A percentile compares a stretch with the other conserved stretches of the same genome.
Conservation (phyloP, 1,284 basidiomycete species). For the Ganoderma boninense region DNA sequence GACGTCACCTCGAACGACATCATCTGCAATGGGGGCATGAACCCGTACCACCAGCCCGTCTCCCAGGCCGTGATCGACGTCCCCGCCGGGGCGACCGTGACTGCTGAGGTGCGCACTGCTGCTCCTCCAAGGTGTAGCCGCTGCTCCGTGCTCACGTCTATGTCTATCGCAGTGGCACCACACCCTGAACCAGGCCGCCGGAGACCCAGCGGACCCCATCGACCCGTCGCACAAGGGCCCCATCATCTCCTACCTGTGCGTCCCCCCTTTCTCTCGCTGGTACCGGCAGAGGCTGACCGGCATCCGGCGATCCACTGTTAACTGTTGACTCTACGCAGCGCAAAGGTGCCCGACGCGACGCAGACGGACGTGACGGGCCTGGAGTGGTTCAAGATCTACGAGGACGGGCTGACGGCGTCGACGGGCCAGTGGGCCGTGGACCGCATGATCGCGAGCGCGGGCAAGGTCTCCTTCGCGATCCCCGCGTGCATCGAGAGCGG, state of each 20-base stretch:
- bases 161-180: constrained; percentile 25
- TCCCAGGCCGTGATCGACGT: constrained; percentile 59
- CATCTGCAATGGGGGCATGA: constrained; percentile 69
- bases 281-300: no score
- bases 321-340: constrained; percentile 39
- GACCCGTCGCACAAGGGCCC: constrained; percentile 63
- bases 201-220: constrained; percentile 58
- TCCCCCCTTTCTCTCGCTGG: neutral
- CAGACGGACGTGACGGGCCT: constrained; percentile 58
- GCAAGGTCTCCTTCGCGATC: constrained; percentile 60
- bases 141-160: neutral
- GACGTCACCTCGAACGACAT: constrained; percentile 63
- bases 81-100: constrained; percentile 58
- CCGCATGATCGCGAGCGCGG: constrained; percentile 57
- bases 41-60: constrained; percentile 63
- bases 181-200: constrained; percentile 34
- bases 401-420: constrained; percentile 50
- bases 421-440: constrained; percentile 56
- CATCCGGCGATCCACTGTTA: neutral
- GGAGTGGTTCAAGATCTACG: constrained; percentile 58
- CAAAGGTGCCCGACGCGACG: constrained; percentile 52
- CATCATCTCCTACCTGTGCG: constrained; percentile 61
- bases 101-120: constrained; percentile 45
- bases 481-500: constrained; percentile 58
- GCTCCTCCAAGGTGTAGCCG: no score